Evolutionary conservation across 2,329 filamentous ascomycete genomes (phyloP).

Genomic region (Ophioceras dolichostomum): DNA sequence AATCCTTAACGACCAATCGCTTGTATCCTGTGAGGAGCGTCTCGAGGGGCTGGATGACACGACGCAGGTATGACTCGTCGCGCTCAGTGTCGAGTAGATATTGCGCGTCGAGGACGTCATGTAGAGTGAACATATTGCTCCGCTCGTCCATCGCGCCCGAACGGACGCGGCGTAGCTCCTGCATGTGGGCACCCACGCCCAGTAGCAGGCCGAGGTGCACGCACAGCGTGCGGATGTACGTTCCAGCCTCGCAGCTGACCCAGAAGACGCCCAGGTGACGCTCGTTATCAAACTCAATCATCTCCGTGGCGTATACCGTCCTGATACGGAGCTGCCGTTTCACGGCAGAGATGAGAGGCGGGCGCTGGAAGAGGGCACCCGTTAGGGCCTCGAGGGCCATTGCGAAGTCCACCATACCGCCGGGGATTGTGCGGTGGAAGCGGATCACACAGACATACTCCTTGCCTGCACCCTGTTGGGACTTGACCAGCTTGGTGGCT

Average conservation of each 20-base stretch:
- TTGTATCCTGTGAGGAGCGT: slow-evolving; percentile 88
- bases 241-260: slow-evolving; percentile 97
- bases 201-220: slow-evolving; percentile 63
- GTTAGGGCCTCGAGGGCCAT: slow-evolving; percentile 92
- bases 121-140: slow-evolving; percentile 80
- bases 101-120: slow-evolving; percentile 92
- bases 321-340: slow-evolving; percentile 98
- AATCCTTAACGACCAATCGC: slow-evolving; percentile 95
- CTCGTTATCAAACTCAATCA: slow-evolving; percentile 97
- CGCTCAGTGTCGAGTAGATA: slow-evolving; percentile 93
- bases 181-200: slow-evolving; percentile 65
- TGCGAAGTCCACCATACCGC: slow-evolving; percentile 84
- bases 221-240: slow-evolving; percentile 96
- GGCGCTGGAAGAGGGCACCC: slow-evolving; percentile 92
- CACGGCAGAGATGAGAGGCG: slow-evolving; percentile 93
- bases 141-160: slow-evolving; percentile 92
- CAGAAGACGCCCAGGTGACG: slow-evolving; percentile 96
- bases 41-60: slow-evolving; percentile 86
- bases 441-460: slow-evolving; percentile 96
- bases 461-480: slow-evolving; percentile 96
- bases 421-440: slow-evolving; percentile 88
- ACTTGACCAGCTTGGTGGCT: slow-evolving; percentile 95
- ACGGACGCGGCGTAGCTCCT: slow-evolving; percentile 88
- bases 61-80: slow-evolving; percentile 85
- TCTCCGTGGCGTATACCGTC: slow-evolving; percentile 94